These are phyloP conservation scores for Penicillium brevicompactum DNA, from an alignment of 2,329 filamentous ascomycete species.

Conservation along the genomic window DNA sequence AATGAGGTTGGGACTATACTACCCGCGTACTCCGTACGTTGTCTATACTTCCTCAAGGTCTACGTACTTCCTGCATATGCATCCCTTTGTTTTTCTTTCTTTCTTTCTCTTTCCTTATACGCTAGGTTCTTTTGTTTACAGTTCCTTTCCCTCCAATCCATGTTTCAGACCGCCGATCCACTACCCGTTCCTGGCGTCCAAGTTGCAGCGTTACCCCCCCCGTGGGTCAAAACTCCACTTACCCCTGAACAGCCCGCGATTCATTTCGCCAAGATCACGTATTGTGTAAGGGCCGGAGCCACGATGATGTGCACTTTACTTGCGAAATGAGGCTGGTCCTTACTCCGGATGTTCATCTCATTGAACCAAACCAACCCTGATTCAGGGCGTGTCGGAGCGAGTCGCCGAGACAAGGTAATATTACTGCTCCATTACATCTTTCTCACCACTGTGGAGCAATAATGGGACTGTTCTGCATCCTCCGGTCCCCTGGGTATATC, in stretches of 20 bases:
- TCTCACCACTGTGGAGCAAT: constrained; percentile 6
- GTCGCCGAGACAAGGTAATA: constrained; percentile 10
- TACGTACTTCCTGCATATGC: neutral
- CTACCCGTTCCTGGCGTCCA: constrained; percentile 25
- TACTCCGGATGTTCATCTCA: constrained; percentile 15
- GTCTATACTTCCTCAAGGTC: neutral
- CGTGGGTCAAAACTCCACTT: constrained; percentile 21
- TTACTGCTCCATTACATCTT: neutral
- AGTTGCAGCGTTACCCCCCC: constrained; percentile 6
- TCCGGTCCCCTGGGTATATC: constrained; percentile 8
- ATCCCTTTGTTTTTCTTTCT: neutral
- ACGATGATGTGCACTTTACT: constrained; percentile 13
- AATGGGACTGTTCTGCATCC: constrained; percentile 5
- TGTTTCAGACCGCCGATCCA: constrained; percentile 19
- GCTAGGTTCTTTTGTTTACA: neutral
- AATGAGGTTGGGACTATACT: neutral
- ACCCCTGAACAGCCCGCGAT: constrained; percentile 28
- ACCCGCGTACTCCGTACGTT: neutral
- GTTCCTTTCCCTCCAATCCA: neutral
- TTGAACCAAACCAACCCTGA: neutral
- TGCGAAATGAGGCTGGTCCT: constrained; percentile 10
- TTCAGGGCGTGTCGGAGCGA: neutral
- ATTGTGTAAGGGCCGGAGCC: constrained; percentile 6
- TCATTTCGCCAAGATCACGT: constrained; percentile 16
- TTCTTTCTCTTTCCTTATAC: neutral